Evolutionary conservation across 2,329 filamentous ascomycete genomes (phyloP), one percentile per base, ranked within the genome.

Genomic region (Claviceps pazoutovae): DNA sequence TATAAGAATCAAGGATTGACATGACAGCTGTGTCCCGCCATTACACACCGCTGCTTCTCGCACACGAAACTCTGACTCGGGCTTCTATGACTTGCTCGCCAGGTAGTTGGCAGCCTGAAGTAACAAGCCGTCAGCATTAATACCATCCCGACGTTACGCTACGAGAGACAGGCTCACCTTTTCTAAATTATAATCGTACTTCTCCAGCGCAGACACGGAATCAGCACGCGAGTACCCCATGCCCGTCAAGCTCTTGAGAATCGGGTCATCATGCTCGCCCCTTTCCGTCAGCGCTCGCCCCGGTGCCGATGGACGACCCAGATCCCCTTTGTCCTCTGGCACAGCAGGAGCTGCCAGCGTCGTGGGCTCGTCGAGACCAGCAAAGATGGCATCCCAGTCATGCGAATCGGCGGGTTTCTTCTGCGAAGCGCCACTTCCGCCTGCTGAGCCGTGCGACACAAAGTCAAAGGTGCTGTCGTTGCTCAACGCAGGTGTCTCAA

Each of bases 381-480:
- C 85, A 69, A 97, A 97, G 51, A 97, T 88, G 41, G 88, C 86
- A 62, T 97, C 91, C 93, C 93, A 97, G 65, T 97, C 91, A 59
- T 94, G 86, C 37, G 72, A 70, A 14, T 78, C 76, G 0, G 70
- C 59, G 30, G 67, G 63, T 54, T 71, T 66, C 48, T 63, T 67
- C 44, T 67, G 57, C 45, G 68, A 69, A 49, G 71, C 69, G 44
- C 30, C 30, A 34, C 62, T 57, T 46, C 62, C 61, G 37, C 60
- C 58, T 48, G 61, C 60, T 7, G 66, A 62, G 55, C 58, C 63
- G 51, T 66, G 61, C 50, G 69, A 72, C 47, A 74, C 76, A 59
- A 82, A 79, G 63, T 81, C 78, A 53, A 80, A 82, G 62, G 75
- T 75, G 60, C 73, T 78, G 60, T 79, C 76, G 38, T 71, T 73